Evolutionary conservation across 805 yeast species (phyloP).

Genomic region (Kluyveromyces siamensis): DNA sequence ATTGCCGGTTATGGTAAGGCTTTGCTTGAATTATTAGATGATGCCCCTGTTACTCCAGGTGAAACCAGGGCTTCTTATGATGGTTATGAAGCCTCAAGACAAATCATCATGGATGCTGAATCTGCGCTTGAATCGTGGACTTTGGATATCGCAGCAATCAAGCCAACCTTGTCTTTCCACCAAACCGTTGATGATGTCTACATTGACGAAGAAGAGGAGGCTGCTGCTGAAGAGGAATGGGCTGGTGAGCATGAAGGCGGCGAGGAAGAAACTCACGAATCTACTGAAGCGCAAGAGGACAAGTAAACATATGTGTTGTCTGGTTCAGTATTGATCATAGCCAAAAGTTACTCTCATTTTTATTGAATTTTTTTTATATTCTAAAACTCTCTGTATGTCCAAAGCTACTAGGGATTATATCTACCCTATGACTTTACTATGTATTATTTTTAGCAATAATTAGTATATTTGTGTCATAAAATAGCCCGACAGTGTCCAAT

Average conservation of each 20-base stretch:
- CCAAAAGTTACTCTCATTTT: background rate
- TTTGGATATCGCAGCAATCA: slow-evolving; percentile 87
- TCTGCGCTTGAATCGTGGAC: slow-evolving; percentile 95
- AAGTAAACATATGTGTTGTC: background rate
- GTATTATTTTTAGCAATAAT: too few relatives aligned
- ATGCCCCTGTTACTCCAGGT: slow-evolving; percentile 97
- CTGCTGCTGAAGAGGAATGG: slow-evolving; percentile 29
- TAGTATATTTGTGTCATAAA: too few relatives aligned
- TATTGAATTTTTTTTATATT: too few relatives aligned
- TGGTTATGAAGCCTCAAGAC: slow-evolving; percentile 96
- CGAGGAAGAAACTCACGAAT: slow-evolving; percentile 53
- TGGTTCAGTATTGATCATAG: background rate
- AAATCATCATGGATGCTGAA: slow-evolving; percentile 95
- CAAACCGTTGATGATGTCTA: slow-evolving; percentile 59
- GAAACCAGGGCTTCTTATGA: slow-evolving; percentile 98
- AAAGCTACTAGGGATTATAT: too few relatives aligned
- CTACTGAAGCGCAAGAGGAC: slow-evolving; percentile 80
- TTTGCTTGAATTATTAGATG: slow-evolving; percentile 88
- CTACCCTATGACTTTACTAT: too few relatives aligned
- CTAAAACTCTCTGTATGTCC: too few relatives aligned
- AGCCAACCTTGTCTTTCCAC: slow-evolving; percentile 84
- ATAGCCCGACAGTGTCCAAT: too few relatives aligned
- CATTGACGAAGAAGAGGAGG: slow-evolving; percentile 39
- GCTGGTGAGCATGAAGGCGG: slow-evolving; percentile 17
- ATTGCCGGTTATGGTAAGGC: slow-evolving; percentile 99